Percentiles rank a stretch among this genome's conserved stretches.
Evolutionary conservation across 1,284 basidiomycete genomes (phyloP).

Genomic region (Cronartium quercuum): DNA sequence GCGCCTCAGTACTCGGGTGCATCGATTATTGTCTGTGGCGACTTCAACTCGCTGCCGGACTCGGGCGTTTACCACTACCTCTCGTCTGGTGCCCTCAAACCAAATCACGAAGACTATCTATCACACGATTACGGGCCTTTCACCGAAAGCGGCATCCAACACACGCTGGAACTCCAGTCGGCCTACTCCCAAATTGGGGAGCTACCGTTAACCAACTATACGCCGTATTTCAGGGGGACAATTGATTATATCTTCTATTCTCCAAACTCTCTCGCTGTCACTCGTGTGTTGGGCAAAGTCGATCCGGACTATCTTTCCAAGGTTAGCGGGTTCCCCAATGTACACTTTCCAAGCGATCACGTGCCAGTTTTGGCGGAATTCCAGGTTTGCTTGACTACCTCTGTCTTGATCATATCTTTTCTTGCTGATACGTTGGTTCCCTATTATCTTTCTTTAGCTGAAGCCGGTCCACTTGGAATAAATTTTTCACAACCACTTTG

Average conservation of each 20-base stretch:
- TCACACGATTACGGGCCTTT: conserved; percentile 83
- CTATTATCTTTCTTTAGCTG: background rate
- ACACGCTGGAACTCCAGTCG: conserved; percentile 73
- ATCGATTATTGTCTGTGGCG: conserved; percentile 82
- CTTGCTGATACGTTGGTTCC: background rate
- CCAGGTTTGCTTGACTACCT: conserved; percentile 62
- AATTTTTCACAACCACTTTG: too few species aligned
- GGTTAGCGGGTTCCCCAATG: conserved; percentile 93
- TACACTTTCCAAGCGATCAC: conserved; percentile 67
- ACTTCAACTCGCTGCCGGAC: conserved; percentile 83
- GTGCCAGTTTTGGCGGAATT: conserved; percentile 47
- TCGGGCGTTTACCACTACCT: conserved; percentile 93
- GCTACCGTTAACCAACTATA: conserved; percentile 81
- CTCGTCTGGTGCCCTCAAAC: conserved; percentile 59
- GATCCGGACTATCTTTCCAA: conserved; percentile 80
- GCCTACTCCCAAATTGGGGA: conserved; percentile 68
- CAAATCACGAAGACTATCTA: conserved; percentile 87
- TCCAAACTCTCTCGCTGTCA: conserved; percentile 69
- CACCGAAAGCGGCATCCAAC: conserved; percentile 79
- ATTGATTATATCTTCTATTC: conserved; percentile 96
- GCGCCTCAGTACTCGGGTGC: conserved; percentile 75
- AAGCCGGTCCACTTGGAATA: too few species aligned
- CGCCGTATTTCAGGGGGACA: conserved; percentile 58
- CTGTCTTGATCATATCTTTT: background rate
- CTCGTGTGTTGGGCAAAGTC: conserved; percentile 79